phyloP scores from a whole-genome alignment of 1,284 basidiomycete species.

The Cutaneotrichosporon cavernicola region DNA sequence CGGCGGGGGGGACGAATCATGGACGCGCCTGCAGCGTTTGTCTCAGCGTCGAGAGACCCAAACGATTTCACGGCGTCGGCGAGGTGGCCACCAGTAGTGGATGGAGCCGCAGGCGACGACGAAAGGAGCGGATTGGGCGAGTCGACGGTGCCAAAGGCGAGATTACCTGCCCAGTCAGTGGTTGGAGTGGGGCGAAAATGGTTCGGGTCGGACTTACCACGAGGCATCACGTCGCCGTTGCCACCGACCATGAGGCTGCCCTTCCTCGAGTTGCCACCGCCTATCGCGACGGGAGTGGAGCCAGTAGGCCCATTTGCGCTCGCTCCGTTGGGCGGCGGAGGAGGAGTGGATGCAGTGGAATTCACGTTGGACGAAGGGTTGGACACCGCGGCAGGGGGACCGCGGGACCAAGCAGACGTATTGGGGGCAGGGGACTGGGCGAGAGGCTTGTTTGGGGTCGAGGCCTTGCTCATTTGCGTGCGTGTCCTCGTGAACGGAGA shows the following conservation, averaged over 20 bases:
- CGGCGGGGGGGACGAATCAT: conserved; percentile 43
- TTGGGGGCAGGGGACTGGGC: conserved; percentile 31
- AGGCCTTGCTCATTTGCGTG: conserved; percentile 43
- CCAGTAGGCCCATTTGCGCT: conserved; percentile 29
- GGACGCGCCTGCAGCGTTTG: conserved; percentile 48
- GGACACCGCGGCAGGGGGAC: conserved; percentile 39
- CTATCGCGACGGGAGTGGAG: conserved; percentile 34
- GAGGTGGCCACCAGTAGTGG: conserved; percentile 50
- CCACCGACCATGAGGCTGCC: conserved; percentile 49
- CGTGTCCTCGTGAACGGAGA: conserved; percentile 13
- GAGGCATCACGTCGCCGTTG: conserved; percentile 40
- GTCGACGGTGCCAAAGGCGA: conserved; percentile 79
- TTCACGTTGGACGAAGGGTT: conserved; percentile 34
- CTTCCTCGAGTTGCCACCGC: conserved; percentile 40
- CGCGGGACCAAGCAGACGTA: conserved; percentile 43
- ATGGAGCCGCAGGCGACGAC: conserved; percentile 54
- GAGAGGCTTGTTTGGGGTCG: conserved; percentile 27
- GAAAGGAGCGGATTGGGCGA: conserved; percentile 53
- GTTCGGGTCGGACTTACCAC: conserved; percentile 30
- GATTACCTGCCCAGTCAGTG: conserved; percentile 32
- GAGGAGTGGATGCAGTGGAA: conserved; percentile 29
- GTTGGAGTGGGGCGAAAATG: not conserved
- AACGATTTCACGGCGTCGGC: conserved; percentile 66
- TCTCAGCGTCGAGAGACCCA: conserved; percentile 65
- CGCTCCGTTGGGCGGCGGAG: conserved; percentile 35